Evolutionary conservation across 257 asterid species (phyloP).

Genomic region (Salvia rosmarinus): DNA sequence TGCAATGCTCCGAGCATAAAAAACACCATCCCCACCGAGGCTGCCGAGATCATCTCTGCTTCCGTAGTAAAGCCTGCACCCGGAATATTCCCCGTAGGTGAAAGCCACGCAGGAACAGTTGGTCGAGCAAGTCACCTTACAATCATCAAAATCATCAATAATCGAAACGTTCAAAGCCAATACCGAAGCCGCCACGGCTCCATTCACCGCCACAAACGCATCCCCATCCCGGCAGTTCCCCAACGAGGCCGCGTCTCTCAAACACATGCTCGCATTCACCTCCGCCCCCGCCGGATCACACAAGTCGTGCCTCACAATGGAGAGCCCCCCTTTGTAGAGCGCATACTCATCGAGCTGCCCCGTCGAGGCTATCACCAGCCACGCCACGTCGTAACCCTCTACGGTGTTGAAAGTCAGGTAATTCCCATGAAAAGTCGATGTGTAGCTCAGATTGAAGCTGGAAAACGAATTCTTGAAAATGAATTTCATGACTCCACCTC

Average conservation of each 20-base stretch:
- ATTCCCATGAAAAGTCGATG: constrained; percentile 8
- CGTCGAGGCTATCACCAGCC: constrained; percentile 30
- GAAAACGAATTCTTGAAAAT: constrained; percentile 12
- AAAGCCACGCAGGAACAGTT: constrained; percentile 29
- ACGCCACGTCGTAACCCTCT: not conserved
- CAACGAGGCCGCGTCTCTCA: not conserved
- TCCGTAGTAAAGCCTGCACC: constrained; percentile 25
- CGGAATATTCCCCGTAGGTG: constrained; percentile 5
- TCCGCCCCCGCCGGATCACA: not conserved
- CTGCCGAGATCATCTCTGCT: not conserved
- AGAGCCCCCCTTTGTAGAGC: not conserved
- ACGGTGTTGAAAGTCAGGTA: constrained; percentile 1
- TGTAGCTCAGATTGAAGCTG: constrained; percentile 15
- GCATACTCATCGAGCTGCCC: constrained; percentile 29
- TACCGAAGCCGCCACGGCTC: constrained; percentile 2
- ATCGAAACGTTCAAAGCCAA: not conserved
- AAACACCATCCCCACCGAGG: not conserved
- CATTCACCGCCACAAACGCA: constrained; percentile 1
- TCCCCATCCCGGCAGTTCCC: constrained; percentile 14
- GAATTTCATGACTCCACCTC: constrained; percentile 8
- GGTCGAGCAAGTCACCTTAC: constrained; percentile 16
- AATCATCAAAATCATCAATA: constrained; percentile 20
- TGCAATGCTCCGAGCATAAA: constrained; percentile 20
- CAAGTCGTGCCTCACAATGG: not conserved
- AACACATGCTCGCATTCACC: constrained; percentile 11